Evolutionary conservation across 2,329 filamentous ascomycete genomes (phyloP).

Genomic region (Ascochyta pisi): DNA sequence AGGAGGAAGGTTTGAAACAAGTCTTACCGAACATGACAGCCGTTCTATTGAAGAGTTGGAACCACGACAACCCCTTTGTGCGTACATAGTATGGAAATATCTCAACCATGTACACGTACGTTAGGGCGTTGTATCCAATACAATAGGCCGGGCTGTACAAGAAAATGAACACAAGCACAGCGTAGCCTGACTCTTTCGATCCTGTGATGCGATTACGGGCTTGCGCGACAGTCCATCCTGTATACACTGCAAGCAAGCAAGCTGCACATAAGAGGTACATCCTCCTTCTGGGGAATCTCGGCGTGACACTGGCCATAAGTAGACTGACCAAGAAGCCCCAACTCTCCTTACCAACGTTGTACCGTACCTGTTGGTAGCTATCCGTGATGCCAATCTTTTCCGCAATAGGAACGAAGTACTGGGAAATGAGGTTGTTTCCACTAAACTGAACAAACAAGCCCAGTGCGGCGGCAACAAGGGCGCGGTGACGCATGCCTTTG

Average conservation of each 20-base stretch:
- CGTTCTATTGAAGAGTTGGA: constrained; percentile 69
- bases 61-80: constrained; percentile 59
- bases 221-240: constrained; percentile 49
- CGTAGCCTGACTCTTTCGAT: constrained; percentile 45
- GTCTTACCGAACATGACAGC: constrained; percentile 61
- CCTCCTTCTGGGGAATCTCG: constrained; percentile 62
- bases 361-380: constrained; percentile 43
- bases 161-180: constrained; percentile 60
- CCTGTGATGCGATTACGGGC: constrained; percentile 60
- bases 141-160: constrained; percentile 62
- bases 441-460: constrained; percentile 72
- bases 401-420: constrained; percentile 70
- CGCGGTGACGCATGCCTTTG: constrained; percentile 68
- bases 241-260: constrained; percentile 45
- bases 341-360: constrained; percentile 65
- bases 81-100: constrained; percentile 59
- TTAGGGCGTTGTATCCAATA: constrained; percentile 64
- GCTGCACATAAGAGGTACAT: constrained; percentile 59
- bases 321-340: constrained; percentile 66
- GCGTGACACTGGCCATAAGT: constrained; percentile 61
- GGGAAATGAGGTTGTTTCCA: constrained; percentile 68
- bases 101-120: constrained; percentile 62
- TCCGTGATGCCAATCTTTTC: constrained; percentile 65
- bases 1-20: neutral
- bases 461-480: constrained; percentile 67